phyloP scores from a whole-genome alignment of 192 early-diverging fungal species.

The Backusella tuberculispora region DNA sequence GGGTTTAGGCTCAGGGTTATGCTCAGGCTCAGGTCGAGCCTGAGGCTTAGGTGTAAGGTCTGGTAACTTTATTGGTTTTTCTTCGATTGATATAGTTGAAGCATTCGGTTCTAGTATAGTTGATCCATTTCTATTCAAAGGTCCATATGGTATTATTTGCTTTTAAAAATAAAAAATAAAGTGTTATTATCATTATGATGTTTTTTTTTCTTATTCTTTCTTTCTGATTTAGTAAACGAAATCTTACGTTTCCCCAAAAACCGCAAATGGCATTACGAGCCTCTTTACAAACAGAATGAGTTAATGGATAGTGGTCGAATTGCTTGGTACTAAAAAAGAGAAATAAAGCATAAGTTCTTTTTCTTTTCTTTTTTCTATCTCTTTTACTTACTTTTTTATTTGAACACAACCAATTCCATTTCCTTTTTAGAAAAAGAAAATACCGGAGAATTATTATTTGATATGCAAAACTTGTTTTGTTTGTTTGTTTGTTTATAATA shows the following conservation, averaged over 20 bases:
- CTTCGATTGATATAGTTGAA: not conserved
- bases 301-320: not conserved
- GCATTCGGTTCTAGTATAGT: not conserved
- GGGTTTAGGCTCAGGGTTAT: not conserved
- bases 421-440: slow-evolving; percentile 8
- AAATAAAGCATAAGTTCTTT: not conserved
- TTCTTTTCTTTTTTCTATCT: not conserved
- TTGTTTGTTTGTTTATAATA: not conserved
- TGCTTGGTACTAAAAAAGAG: not conserved
- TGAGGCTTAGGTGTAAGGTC: not conserved
- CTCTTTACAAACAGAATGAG: slow-evolving; percentile 14
- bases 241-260: slow-evolving; percentile 17
- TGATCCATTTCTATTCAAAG: not conserved
- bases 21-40: not conserved
- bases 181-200: not conserved
- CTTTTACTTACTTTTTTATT: slow-evolving; percentile 12
- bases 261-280: slow-evolving; percentile 25
- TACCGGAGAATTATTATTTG: not conserved
- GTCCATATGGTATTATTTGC: slow-evolving; percentile 13
- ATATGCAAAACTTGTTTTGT: not conserved
- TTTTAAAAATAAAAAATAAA: not conserved
- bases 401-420: slow-evolving; percentile 28
- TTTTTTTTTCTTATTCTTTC: not conserved
- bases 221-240: not conserved
- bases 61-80: not conserved